A percentile compares a stretch with the other conserved stretches of the same genome.
Conservation (phyloP, 495 filamentous ascomycete genomes). For the Hypoxylon fuscum region DNA sequence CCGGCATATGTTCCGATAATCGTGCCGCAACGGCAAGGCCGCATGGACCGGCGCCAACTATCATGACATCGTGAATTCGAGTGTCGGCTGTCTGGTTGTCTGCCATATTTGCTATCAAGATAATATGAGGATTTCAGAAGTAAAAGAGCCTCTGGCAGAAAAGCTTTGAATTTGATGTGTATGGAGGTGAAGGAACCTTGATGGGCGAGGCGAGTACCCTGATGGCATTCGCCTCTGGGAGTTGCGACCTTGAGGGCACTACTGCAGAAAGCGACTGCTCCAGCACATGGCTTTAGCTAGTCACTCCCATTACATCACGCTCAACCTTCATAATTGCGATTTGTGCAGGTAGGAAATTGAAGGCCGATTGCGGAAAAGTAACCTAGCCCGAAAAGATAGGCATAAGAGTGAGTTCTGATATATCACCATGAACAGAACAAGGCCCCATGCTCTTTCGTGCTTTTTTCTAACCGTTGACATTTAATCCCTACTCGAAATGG, state of each 20-base stretch:
- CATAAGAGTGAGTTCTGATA: background rate
- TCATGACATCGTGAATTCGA: conserved; percentile 64
- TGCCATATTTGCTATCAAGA: conserved; percentile 3
- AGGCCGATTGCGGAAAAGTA: background rate
- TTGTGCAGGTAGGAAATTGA: background rate
- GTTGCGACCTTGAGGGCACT: conserved; percentile 17
- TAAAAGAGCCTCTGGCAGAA: no score
- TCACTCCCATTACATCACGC: background rate
- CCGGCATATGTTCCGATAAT: conserved; percentile 67
- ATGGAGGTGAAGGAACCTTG: conserved; percentile 33
- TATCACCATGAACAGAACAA: background rate
- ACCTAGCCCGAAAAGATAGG: background rate
- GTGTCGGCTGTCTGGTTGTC: conserved; percentile 7
- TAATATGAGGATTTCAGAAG: background rate
- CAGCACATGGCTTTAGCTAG: conserved; percentile 3
- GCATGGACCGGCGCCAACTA: conserved; percentile 71
- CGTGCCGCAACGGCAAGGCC: conserved; percentile 69
- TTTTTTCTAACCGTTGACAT: background rate
- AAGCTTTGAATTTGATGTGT: no score
- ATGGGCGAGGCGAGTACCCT: conserved; percentile 32
- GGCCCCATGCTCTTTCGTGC: background rate
- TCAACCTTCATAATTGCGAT: background rate
- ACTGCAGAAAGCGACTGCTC: conserved; percentile 9
- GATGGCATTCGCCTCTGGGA: conserved; percentile 28
- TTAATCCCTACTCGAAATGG: conserved; percentile 62